Percentiles rank a stretch among this genome's conserved stretches.
Conservation (phyloP, 306 rosid genomes). For the Vigna reflexopilosa region DNA sequence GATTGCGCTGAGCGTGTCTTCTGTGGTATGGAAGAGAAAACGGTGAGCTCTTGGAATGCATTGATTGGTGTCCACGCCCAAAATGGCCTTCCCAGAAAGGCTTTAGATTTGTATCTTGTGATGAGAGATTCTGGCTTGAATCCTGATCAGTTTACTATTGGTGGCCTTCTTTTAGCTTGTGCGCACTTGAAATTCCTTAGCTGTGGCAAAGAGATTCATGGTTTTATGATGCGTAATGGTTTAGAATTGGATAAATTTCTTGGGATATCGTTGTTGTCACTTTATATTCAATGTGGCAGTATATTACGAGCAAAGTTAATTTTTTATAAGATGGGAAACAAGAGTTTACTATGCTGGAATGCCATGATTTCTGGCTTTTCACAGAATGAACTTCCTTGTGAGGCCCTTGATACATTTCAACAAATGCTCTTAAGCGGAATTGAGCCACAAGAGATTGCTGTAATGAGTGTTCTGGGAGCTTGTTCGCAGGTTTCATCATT, state of each 20-base stretch:
- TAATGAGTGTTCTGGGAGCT: slow-evolving; percentile 64
- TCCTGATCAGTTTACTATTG: slow-evolving; percentile 68
- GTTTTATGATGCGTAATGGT: slow-evolving; percentile 69
- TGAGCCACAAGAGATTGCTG: slow-evolving; percentile 57
- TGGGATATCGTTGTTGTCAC: slow-evolving; percentile 67
- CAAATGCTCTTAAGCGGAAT: slow-evolving; percentile 60
- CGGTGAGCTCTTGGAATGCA: slow-evolving; percentile 87
- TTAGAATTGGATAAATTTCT: slow-evolving; percentile 70
- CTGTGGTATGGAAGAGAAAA: slow-evolving; percentile 53
- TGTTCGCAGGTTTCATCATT: slow-evolving; percentile 72
- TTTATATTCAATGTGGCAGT: slow-evolving; percentile 62
- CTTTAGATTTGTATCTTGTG: slow-evolving; percentile 66
- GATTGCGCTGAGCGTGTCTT: slow-evolving; percentile 66
- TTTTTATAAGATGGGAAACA: slow-evolving; percentile 59
- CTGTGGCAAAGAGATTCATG: slow-evolving; percentile 73
- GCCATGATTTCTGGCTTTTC: slow-evolving; percentile 70
- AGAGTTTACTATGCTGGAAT: slow-evolving; percentile 73
- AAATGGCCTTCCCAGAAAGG: slow-evolving; percentile 74
- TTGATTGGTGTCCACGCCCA: slow-evolving; percentile 69
- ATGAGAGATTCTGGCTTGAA: slow-evolving; percentile 63
- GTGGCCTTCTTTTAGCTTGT: slow-evolving; percentile 78
- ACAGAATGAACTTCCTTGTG: slow-evolving; percentile 68
- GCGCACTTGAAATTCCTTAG: slow-evolving; percentile 55
- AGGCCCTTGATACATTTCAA: slow-evolving; percentile 66
- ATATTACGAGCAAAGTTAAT: slow-evolving; percentile 53